Evolutionary conservation across 1,284 basidiomycete species (phyloP), one percentile per base, ranked within the genome.

Genomic region (Ganoderma boninense): DNA sequence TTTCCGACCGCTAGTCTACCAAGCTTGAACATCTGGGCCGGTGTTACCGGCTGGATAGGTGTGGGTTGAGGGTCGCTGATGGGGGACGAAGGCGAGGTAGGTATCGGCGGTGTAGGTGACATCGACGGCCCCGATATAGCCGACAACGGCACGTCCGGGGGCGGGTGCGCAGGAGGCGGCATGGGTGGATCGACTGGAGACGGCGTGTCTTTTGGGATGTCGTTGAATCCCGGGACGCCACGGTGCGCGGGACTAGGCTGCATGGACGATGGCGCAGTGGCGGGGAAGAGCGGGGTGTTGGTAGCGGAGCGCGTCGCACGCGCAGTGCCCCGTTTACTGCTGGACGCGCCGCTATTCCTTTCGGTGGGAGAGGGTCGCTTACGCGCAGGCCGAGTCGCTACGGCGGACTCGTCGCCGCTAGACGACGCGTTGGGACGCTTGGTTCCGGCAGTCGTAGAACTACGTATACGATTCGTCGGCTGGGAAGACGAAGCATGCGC

Each of bases 11-110:
- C 88, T 20, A 91, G 78, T 52, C 87, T 82, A 2, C 90, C 91
- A 20, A 97, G 85, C 72, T 96, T 96, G 93, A 97, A 94, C 75
- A 97, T 90, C 71, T 88, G 93, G 0, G 94, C 92, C 0, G 95
- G 95, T 0, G 95, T 97, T 65, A 95, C 94, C 6, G 95, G 95
- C 13, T 88, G 88, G 61, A 95, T 83, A 32, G 76, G 38, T 62
- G 72, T 65, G 5, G 70, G 69, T 26, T 74, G 66, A n/a, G 65
- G 67, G 46, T 68, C 61, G 8, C 54, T 61, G 46, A 70, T 57
- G 7, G 81, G 77, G 13, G 80, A 64, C 2, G 75, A 73, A 11
- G 72, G 71, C 29, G 66, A 72, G n/a, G 66, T 60, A n/a, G 73
- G 67, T 38, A 75, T 65, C 61, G 77, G 67, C 44, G 73, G 76